These are phyloP conservation scores for Strobilomyces confusus DNA, from an alignment of 768 basidiomycete genomes.

Conservation along the genomic window DNA sequence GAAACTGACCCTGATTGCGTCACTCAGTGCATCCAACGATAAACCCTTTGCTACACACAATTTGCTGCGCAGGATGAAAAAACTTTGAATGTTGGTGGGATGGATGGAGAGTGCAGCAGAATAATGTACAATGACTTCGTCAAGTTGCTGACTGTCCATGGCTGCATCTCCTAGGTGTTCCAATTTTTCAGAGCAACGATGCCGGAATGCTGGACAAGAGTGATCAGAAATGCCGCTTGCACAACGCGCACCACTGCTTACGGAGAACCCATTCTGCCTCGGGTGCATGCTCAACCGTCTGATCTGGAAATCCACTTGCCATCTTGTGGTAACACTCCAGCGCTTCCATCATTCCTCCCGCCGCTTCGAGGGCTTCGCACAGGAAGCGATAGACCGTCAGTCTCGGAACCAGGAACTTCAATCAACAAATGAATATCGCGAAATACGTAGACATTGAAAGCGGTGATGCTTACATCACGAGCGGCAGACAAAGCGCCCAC, in stretches of 20 bases:
- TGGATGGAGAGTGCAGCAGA: not conserved
- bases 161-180: not conserved
- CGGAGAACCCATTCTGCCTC: not conserved
- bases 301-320: not conserved
- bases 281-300: not conserved
- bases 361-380: not conserved
- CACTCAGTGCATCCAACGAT: no score
- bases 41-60: no score
- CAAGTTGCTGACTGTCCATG: not conserved
- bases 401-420: not conserved
- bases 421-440: not conserved
- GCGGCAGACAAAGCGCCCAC: not conserved
- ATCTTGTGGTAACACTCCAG: not conserved
- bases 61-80: no score
- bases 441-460: no score
- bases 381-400: not conserved
- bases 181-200: not conserved
- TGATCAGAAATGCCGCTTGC: not conserved
- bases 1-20: no score
- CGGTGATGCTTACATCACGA: not conserved
- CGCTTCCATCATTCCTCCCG: not conserved
- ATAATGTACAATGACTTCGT: not conserved
- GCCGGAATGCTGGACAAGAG: not conserved
- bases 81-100: no score
- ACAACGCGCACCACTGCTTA: not conserved